Conservation (phyloP, 257 asterid genomes). For the Dorcoceras hygrometricum region DNA sequence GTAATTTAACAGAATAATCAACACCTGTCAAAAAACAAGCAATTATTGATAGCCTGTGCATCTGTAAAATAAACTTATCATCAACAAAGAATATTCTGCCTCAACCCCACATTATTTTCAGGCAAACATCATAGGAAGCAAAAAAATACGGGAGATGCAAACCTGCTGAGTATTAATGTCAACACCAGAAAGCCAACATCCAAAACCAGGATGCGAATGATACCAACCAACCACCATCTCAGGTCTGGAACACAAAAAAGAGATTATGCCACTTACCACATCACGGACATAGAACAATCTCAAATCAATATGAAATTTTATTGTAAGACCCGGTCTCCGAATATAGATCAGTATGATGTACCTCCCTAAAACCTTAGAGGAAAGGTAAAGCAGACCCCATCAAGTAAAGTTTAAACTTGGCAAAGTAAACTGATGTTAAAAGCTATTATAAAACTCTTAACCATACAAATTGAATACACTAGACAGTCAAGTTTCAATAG, state of each 20-base stretch:
- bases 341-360: background rate
- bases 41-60: constrained; percentile 5
- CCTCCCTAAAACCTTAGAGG: background rate
- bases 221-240: constrained; percentile 99
- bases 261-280: constrained; percentile 5
- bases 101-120: background rate
- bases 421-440: background rate
- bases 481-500: background rate
- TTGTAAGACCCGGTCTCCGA: background rate
- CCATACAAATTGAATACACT: background rate
- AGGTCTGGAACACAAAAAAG: constrained; percentile 51
- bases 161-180: constrained; percentile 99
- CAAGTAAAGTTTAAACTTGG: background rate
- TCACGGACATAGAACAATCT: constrained; percentile 14
- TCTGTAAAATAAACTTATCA: constrained; percentile 1
- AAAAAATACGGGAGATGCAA: background rate
- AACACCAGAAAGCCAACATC: constrained; percentile 98
- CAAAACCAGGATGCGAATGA: constrained; percentile 98
- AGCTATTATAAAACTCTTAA: background rate
- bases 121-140: background rate
- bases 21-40: constrained; percentile 8
- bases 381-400: background rate
- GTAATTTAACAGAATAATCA: constrained; percentile 2
- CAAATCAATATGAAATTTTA: background rate
- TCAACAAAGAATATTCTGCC: background rate